These are phyloP conservation scores for Galerina sulciceps DNA, from an alignment of 768 basidiomycete genomes.

Conservation along the genomic window DNA sequence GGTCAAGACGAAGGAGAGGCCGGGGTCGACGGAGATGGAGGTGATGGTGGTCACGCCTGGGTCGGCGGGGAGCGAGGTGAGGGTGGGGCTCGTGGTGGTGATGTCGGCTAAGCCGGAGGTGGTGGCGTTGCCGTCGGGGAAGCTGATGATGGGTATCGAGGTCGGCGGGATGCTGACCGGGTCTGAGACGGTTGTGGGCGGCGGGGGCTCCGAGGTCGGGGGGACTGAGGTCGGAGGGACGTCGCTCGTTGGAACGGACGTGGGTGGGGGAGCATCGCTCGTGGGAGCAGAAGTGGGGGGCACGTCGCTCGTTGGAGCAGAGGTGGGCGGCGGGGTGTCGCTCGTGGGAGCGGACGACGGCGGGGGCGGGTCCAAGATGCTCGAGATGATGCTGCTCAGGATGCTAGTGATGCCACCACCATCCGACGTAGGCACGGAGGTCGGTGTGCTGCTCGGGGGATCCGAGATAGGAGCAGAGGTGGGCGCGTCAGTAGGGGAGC, in stretches of 20 bases:
- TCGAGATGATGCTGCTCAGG: conserved; percentile 8
- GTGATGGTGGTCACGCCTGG: conserved; percentile 12
- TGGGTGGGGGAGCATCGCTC: too few relatives aligned
- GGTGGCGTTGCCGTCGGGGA: conserved; percentile 21
- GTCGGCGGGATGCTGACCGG: neutral
- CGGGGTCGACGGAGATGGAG: conserved; percentile 41
- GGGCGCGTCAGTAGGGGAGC: neutral
- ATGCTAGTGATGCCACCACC: neutral
- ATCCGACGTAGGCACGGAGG: neutral
- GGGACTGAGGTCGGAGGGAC: neutral
- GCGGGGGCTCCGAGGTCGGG: neutral
- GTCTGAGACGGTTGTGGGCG: neutral
- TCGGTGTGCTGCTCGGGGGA: neutral
- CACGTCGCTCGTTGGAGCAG: neutral
- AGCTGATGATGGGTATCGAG: conserved; percentile 15
- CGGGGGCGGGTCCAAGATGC: neutral
- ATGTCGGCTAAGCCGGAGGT: conserved; percentile 4
- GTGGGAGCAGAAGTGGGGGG: conserved; percentile 2
- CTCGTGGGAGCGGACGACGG: neutral
- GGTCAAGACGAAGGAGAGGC: conserved; percentile 48
- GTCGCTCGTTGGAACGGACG: conserved; percentile 5
- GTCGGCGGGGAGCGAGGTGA: neutral
- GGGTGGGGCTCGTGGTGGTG: neutral
- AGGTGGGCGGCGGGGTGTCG: neutral
- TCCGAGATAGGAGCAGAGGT: neutral